Conservation (phyloP, 306 rosid genomes). For the Trifolium fragiferum region DNA sequence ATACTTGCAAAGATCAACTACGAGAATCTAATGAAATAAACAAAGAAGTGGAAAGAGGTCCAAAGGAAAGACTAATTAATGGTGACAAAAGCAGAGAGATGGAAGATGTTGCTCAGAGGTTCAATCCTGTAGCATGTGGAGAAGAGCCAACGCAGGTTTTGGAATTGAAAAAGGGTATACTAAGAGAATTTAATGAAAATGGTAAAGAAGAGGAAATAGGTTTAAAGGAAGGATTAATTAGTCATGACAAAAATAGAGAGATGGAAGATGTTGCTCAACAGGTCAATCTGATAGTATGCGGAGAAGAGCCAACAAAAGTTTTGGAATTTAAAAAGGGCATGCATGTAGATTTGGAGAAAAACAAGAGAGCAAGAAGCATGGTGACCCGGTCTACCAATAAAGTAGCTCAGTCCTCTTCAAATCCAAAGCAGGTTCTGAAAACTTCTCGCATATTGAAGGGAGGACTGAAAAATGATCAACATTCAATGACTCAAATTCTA, state of each 20-base stretch:
- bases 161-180: constrained; percentile 25
- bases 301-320: constrained; percentile 37
- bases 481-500: constrained; percentile 39
- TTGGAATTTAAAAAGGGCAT: constrained; percentile 33
- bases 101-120: constrained; percentile 40
- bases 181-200: constrained; percentile 38
- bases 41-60: constrained; percentile 32
- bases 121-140: constrained; percentile 26
- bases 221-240: constrained; percentile 13
- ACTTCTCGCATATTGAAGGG: constrained; percentile 44
- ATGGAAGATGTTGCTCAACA: constrained; percentile 37
- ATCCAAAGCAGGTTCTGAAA: constrained; percentile 42
- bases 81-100: constrained; percentile 24
- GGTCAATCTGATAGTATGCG: constrained; percentile 34
- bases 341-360: constrained; percentile 41
- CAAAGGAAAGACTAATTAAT: constrained; percentile 21
- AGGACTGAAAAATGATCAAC: constrained; percentile 36
- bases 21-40: constrained; percentile 40
- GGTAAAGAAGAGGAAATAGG: constrained; percentile 35
- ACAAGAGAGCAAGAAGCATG: constrained; percentile 32
- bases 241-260: constrained; percentile 23
- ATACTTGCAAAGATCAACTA: constrained; percentile 30
- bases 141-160: constrained; percentile 37
- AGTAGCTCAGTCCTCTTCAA: constrained; percentile 31
- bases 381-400: constrained; percentile 34